phyloP scores from a whole-genome alignment of 768 basidiomycete species.

The Pluteus cervinus region DNA sequence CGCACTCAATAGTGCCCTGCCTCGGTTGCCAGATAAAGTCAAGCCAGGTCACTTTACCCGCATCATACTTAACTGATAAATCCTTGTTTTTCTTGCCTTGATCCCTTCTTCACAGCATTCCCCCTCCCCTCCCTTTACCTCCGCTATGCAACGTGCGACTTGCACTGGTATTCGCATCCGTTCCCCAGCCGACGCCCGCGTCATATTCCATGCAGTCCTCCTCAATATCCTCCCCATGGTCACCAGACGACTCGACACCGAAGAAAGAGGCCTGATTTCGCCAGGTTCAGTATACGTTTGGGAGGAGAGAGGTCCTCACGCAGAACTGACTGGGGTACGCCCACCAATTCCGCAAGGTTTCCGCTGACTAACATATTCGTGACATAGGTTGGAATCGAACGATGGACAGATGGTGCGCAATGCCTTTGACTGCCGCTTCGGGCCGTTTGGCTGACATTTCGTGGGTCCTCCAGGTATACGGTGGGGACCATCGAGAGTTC shows the following conservation, averaged over 20 bases:
- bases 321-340: slow-evolving; percentile 68
- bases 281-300: slow-evolving; percentile 79
- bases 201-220: slow-evolving; percentile 72
- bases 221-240: slow-evolving; percentile 71
- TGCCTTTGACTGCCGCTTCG: background rate
- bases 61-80: too few relatives aligned
- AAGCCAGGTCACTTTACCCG: too few relatives aligned
- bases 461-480: slow-evolving; percentile 37
- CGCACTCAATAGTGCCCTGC: slow-evolving; percentile 23
- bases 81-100: slow-evolving; percentile 17
- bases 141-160: slow-evolving; percentile 43
- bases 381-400: slow-evolving; percentile 65
- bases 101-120: slow-evolving; percentile 12
- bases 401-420: slow-evolving; percentile 71
- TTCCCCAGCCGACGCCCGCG: slow-evolving; percentile 45
- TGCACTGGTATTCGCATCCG: slow-evolving; percentile 45
- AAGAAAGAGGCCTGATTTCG: slow-evolving; percentile 65
- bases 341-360: background rate
- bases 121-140: slow-evolving; percentile 11
- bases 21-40: slow-evolving; percentile 29
- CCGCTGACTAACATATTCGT: slow-evolving; percentile 8
- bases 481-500: slow-evolving; percentile 78
- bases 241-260: slow-evolving; percentile 67
- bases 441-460: background rate
- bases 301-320: slow-evolving; percentile 74